Percentiles rank a stretch among this genome's conserved stretches.
Conservation (phyloP, 768 basidiomycete species). For the Tricholoma saponaceum region DNA sequence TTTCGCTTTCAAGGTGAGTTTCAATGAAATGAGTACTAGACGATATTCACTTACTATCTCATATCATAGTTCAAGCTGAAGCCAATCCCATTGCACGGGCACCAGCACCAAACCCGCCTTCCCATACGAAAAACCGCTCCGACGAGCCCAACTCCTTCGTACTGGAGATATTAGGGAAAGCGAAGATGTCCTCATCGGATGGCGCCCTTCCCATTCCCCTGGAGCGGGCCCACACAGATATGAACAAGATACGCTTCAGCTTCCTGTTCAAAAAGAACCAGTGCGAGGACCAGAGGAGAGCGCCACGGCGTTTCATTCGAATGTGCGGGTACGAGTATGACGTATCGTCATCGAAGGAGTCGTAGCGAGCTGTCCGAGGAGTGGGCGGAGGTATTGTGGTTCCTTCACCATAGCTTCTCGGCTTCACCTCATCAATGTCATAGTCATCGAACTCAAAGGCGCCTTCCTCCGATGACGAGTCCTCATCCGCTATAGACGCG, state of each 20-base stretch:
- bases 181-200: constrained; percentile 45
- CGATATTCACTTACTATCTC: constrained; percentile 5
- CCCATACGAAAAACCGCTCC: constrained; percentile 79
- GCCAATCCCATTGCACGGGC: constrained; percentile 73
- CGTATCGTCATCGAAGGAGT: constrained; percentile 34
- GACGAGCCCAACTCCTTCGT: constrained; percentile 31
- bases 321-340: constrained; percentile 37
- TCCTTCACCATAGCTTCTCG: constrained; percentile 32
- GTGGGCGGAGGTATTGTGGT: constrained; percentile 36
- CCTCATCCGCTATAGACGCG: constrained; percentile 61
- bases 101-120: constrained; percentile 74
- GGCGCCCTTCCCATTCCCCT: constrained; percentile 51
- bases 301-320: constrained; percentile 61
- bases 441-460: constrained; percentile 81
- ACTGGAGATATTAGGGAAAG: constrained; percentile 14
- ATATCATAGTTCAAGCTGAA: constrained; percentile 3
- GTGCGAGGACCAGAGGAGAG: constrained; percentile 91
- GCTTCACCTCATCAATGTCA: constrained; percentile 58
- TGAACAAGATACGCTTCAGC: constrained; percentile 86
- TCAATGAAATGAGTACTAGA: background rate
- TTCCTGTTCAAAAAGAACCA: constrained; percentile 97
- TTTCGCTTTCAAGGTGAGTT: background rate
- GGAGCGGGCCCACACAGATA: constrained; percentile 87
- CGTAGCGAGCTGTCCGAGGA: constrained; percentile 35
- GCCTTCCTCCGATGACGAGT: constrained; percentile 68